These are phyloP conservation scores for Alternaria alternata DNA, from an alignment of 2,329 filamentous ascomycete species.

Conservation along the genomic window DNA sequence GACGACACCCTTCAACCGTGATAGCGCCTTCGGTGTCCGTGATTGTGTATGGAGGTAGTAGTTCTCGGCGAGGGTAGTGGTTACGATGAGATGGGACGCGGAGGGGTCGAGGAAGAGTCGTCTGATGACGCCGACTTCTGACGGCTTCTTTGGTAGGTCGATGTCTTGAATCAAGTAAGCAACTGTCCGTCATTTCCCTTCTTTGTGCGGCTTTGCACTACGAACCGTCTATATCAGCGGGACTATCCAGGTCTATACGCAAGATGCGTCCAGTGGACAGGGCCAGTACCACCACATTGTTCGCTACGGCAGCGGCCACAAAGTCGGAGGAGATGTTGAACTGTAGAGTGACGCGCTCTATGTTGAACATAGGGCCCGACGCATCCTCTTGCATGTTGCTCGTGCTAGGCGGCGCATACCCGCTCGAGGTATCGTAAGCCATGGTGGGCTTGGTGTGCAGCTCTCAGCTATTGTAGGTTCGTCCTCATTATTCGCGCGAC, in stretches of 20 bases:
- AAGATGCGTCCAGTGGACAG: slow-evolving; percentile 91
- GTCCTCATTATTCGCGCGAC: slow-evolving; percentile 22
- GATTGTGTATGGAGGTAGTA: slow-evolving; percentile 98
- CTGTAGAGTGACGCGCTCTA: slow-evolving; percentile 90
- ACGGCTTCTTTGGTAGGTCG: slow-evolving; percentile 91
- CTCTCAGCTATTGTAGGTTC: slow-evolving; percentile 20
- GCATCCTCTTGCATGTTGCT: slow-evolving; percentile 67
- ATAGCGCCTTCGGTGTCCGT: slow-evolving; percentile 81
- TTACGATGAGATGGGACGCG: slow-evolving; percentile 91
- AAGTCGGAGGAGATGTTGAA: slow-evolving; percentile 96
- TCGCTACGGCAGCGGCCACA: slow-evolving; percentile 93
- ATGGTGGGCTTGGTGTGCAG: slow-evolving; percentile 54
- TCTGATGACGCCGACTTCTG: slow-evolving; percentile 89
- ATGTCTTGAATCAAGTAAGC: slow-evolving; percentile 71
- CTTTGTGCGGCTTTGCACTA: slow-evolving; percentile 12
- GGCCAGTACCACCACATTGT: slow-evolving; percentile 93
- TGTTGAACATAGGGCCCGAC: slow-evolving; percentile 87
- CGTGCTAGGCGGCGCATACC: slow-evolving; percentile 74
- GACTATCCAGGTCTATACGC: slow-evolving; percentile 90
- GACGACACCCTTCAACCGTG: slow-evolving; percentile 81
- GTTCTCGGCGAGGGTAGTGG: slow-evolving; percentile 91
- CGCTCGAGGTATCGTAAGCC: slow-evolving; percentile 75
- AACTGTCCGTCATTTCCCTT: neutral
- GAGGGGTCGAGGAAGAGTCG: slow-evolving; percentile 98
- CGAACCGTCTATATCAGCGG: slow-evolving; percentile 84